Evolutionary conservation across 2,329 filamentous ascomycete species (phyloP).

Genomic region (Stachybotrys echinatus): DNA sequence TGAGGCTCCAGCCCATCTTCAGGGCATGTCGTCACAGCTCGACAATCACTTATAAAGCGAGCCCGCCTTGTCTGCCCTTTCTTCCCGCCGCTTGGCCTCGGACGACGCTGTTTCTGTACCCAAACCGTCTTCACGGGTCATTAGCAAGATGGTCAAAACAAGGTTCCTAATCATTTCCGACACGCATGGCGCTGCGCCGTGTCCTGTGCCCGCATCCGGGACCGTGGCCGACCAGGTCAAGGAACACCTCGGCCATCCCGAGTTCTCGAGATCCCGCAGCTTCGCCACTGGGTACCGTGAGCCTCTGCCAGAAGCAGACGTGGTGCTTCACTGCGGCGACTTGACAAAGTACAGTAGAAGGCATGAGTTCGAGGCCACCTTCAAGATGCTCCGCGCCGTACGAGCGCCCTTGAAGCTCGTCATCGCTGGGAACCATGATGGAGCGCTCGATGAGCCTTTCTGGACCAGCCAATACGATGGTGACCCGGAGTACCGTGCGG

Average conservation of each 20-base stretch:
- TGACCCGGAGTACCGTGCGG: slow-evolving; percentile 15
- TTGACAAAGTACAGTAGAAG: slow-evolving; percentile 37
- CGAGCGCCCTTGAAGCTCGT: slow-evolving; percentile 45
- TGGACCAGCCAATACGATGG: slow-evolving; percentile 7
- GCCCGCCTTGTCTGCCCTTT: no score
- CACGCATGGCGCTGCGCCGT: slow-evolving; percentile 23
- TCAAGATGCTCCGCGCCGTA: slow-evolving; percentile 36
- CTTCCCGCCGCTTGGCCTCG: no score
- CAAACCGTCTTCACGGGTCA: no score
- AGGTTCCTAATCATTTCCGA: slow-evolving; percentile 34
- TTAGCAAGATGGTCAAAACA: slow-evolving; percentile 23
- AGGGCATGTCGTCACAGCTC: no score
- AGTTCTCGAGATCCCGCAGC: neutral
- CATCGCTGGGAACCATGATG: slow-evolving; percentile 53
- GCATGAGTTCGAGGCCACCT: slow-evolving; percentile 31
- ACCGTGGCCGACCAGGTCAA: slow-evolving; percentile 5
- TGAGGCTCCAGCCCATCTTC: no score
- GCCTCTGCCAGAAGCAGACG: slow-evolving; percentile 33
- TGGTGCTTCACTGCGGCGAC: slow-evolving; percentile 49
- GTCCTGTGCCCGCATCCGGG: slow-evolving; percentile 11
- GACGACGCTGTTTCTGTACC: no score
- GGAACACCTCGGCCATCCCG: neutral
- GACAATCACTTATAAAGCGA: no score
- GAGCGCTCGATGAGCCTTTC: slow-evolving; percentile 28
- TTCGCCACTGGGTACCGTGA: slow-evolving; percentile 19